These are phyloP conservation scores for Aspergillus eucalypticola DNA, from an alignment of 2,329 filamentous ascomycete genomes.

Conservation along the genomic window DNA sequence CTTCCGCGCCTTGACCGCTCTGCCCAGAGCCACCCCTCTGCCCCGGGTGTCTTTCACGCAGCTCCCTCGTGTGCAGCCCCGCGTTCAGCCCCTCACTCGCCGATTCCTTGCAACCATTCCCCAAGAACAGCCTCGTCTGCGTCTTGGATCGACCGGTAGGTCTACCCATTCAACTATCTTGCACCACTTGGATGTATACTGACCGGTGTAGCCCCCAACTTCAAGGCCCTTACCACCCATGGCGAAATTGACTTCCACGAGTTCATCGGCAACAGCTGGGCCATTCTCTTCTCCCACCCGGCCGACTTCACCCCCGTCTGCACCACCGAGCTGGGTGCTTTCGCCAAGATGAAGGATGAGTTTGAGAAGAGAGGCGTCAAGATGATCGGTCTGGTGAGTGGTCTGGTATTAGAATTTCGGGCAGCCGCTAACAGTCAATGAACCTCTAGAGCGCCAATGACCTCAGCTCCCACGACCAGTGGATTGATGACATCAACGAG, in stretches of 20 bases:
- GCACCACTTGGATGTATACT: background rate
- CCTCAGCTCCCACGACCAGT: constrained; percentile 74
- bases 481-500: constrained; percentile 87
- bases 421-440: background rate
- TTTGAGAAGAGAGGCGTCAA: constrained; percentile 86
- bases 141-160: constrained; percentile 38
- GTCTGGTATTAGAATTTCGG: background rate
- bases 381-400: constrained; percentile 74
- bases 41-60: constrained; percentile 17
- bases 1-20: constrained; percentile 28
- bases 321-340: constrained; percentile 92
- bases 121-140: constrained; percentile 37
- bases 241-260: constrained; percentile 69
- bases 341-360: constrained; percentile 84
- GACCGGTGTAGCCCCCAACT: constrained; percentile 57
- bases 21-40: constrained; percentile 24
- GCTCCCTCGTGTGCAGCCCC: constrained; percentile 22
- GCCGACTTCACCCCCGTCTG: constrained; percentile 91
- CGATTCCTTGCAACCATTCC: constrained; percentile 31
- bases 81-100: constrained; percentile 29
- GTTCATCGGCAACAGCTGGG: constrained; percentile 68
- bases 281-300: constrained; percentile 69
- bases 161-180: background rate
- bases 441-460: constrained; percentile 68
- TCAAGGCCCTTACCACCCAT: constrained; percentile 65